Conservation (phyloP, 805 yeast species). For the Ogataea wickerhamii region DNA sequence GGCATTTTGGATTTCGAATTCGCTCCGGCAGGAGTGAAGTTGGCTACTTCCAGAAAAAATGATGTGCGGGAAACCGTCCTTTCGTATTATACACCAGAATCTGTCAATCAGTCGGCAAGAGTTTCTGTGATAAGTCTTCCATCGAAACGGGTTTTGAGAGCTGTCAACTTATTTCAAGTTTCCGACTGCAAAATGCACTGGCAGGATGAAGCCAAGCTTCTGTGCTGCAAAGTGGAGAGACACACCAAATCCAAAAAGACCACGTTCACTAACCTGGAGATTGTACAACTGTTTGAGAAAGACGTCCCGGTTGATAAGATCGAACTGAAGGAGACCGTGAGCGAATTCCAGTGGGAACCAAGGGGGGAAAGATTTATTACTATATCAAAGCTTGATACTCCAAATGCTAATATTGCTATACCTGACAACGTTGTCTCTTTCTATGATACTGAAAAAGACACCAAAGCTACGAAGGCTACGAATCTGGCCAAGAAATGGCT, state of each 20-base stretch:
- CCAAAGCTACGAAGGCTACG: conserved; percentile 35
- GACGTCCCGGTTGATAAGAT: conserved; percentile 93
- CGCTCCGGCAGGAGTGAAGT: conserved; percentile 83
- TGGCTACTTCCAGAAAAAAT: conserved; percentile 51
- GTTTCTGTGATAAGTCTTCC: conserved; percentile 89
- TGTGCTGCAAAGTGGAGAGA: conserved; percentile 95
- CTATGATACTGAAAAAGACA: conserved; percentile 70
- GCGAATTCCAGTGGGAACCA: conserved; percentile 96
- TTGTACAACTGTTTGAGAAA: conserved; percentile 81
- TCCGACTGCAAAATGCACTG: conserved; percentile 86
- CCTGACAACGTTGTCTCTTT: conserved; percentile 64
- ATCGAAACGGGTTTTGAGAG: conserved; percentile 76
- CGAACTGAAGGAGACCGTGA: conserved; percentile 85
- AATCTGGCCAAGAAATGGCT: conserved; percentile 35
- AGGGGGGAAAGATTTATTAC: conserved; percentile 80
- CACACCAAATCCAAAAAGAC: conserved; percentile 95
- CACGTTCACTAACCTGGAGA: conserved; percentile 83
- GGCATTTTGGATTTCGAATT: conserved; percentile 90
- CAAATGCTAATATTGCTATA: conserved; percentile 57
- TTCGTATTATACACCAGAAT: conserved; percentile 96
- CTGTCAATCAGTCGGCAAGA: conserved; percentile 85
- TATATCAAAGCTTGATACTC: conserved; percentile 58
- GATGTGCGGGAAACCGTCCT: conserved; percentile 60
- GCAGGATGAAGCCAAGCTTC: conserved; percentile 81
- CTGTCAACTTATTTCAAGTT: conserved; percentile 92